Percentiles rank a stretch among this genome's conserved stretches.
These are phyloP conservation scores for Nannizzia gypsea DNA, from an alignment of 2,329 filamentous ascomycete genomes.

Conservation along the genomic window DNA sequence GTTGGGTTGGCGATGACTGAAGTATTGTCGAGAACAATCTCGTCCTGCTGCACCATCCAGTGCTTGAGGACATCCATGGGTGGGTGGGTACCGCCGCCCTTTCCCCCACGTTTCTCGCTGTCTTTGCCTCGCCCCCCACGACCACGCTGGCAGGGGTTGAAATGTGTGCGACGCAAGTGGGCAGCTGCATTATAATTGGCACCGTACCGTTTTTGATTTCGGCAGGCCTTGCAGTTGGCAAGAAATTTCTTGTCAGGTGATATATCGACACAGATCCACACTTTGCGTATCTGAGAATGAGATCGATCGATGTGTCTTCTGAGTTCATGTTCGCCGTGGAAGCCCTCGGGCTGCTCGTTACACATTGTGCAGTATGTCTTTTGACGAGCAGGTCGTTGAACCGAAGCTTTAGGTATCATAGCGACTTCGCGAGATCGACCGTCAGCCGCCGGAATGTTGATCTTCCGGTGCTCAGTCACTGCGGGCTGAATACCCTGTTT, in stretches of 20 bases:
- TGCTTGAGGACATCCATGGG: slow-evolving; percentile 49
- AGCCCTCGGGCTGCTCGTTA: slow-evolving; percentile 61
- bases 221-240: slow-evolving; percentile 72
- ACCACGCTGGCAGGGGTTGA: slow-evolving; percentile 53
- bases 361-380: slow-evolving; percentile 63
- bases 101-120: slow-evolving; percentile 49
- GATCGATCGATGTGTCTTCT: slow-evolving; percentile 55
- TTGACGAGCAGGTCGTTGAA: slow-evolving; percentile 55
- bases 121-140: slow-evolving; percentile 46
- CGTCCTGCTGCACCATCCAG: slow-evolving; percentile 49
- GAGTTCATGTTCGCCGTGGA: slow-evolving; percentile 76
- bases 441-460: slow-evolving; percentile 41
- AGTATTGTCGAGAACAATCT: slow-evolving; percentile 31
- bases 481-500: slow-evolving; percentile 23
- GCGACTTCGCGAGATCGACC: slow-evolving; percentile 45
- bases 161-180: slow-evolving; percentile 78
- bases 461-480: slow-evolving; percentile 36
- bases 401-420: slow-evolving; percentile 44
- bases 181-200: slow-evolving; percentile 93
- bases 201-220: slow-evolving; percentile 64
- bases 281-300: slow-evolving; percentile 50
- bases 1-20: slow-evolving; percentile 20
- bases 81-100: slow-evolving; percentile 50
- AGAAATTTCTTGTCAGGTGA: slow-evolving; percentile 53
- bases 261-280: slow-evolving; percentile 53